phyloP scores from a whole-genome alignment of 495 filamentous ascomycete genomes.

The Penicillium odoratum region DNA sequence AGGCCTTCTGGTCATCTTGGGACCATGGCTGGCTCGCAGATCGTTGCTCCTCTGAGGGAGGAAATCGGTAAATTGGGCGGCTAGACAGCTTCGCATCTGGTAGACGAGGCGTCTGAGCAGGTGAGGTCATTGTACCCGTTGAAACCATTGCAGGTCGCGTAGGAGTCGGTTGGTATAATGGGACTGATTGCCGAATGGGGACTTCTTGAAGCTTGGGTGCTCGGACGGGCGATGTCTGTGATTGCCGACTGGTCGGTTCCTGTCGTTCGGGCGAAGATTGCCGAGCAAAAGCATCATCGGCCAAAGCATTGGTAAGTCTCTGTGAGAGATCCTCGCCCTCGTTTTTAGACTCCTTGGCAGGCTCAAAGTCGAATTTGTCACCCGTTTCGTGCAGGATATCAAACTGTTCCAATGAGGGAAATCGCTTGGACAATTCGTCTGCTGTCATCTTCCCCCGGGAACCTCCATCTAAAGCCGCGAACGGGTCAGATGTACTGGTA shows the following conservation, averaged over 20 bases:
- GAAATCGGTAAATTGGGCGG: constrained; percentile 64
- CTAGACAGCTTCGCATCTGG: constrained; percentile 40
- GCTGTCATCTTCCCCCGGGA: constrained; percentile 49
- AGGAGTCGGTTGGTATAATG: constrained; percentile 59
- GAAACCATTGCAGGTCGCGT: constrained; percentile 77
- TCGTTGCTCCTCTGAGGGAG: constrained; percentile 53
- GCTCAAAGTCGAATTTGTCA: constrained; percentile 84
- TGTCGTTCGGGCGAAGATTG: constrained; percentile 36
- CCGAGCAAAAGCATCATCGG: constrained; percentile 81
- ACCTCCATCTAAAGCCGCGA: constrained; percentile 76
- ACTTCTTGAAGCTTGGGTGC: constrained; percentile 26
- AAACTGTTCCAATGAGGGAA: constrained; percentile 93
- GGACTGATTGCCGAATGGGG: constrained; percentile 28
- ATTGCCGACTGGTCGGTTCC: constrained; percentile 28
- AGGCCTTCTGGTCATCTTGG: constrained; percentile 32
- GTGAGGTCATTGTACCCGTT: constrained; percentile 88
- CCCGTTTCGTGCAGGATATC: constrained; percentile 84
- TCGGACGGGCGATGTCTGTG: constrained; percentile 30
- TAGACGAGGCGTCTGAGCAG: constrained; percentile 58
- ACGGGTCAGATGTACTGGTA: constrained; percentile 66
- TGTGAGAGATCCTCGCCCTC: constrained; percentile 65
- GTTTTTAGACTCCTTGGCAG: constrained; percentile 45
- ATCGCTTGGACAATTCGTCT: constrained; percentile 82
- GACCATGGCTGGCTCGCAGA: constrained; percentile 55
- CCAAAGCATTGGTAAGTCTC: constrained; percentile 77